phyloP scores from a whole-genome alignment of 352 stramenopile species.

The Globisporangium orthogonon region DNA sequence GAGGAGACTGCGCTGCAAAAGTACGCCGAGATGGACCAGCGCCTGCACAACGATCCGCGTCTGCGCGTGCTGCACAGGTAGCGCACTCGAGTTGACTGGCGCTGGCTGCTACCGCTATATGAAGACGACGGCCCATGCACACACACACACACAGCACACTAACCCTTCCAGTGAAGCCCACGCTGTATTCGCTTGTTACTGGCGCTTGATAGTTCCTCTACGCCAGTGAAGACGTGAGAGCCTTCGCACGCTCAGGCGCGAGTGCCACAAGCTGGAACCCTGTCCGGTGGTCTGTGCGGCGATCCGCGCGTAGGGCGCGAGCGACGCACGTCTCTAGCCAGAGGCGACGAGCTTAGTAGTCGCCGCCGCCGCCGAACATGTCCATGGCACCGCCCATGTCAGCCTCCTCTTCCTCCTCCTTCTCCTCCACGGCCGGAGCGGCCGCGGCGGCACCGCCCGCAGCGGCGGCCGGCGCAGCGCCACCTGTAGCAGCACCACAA shows the following conservation, averaged over 20 bases:
- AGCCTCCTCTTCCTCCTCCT: slow-evolving; percentile 85
- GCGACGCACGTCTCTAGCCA: slow-evolving; percentile 5
- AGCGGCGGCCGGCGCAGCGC: slow-evolving; percentile 42
- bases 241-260: neutral
- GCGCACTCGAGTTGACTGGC: neutral
- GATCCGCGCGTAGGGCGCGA: neutral
- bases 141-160: neutral
- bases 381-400: slow-evolving; percentile 81
- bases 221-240: neutral
- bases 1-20: slow-evolving; percentile 92
- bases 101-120: neutral
- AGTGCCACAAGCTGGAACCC: slow-evolving; percentile 6
- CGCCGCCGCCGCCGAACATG: slow-evolving; percentile 83
- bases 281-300: neutral
- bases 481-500: slow-evolving; percentile 23
- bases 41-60: slow-evolving; percentile 82
- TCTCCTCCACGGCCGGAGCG: slow-evolving; percentile 48
- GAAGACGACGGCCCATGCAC: neutral
- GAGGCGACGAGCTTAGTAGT: slow-evolving; percentile 58
- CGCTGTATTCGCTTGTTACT: slow-evolving; percentile 73
- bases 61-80: slow-evolving; percentile 72
- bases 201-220: slow-evolving; percentile 15
- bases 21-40: slow-evolving; percentile 92
- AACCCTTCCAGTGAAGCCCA: slow-evolving; percentile 51
- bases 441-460: slow-evolving; percentile 37